These are phyloP conservation scores for Moesziomyces sp. DNA, from an alignment of 1,284 basidiomycete genomes.

Conservation along the genomic window DNA sequence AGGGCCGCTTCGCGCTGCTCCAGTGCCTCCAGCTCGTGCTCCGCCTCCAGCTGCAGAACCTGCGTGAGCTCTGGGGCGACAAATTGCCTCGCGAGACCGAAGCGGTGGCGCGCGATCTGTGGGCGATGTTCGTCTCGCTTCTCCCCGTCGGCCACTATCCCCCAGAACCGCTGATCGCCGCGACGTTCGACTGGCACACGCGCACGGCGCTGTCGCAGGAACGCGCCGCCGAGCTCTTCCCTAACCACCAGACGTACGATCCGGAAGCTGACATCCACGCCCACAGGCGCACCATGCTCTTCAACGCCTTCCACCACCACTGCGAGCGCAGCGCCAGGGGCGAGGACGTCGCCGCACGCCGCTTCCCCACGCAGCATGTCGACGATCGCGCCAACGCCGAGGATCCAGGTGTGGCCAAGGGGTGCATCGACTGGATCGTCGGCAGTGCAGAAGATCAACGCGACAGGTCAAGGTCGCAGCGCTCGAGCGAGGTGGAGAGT, in stretches of 20 bases:
- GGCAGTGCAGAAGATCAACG: slow-evolving; percentile 22
- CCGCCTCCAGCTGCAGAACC: slow-evolving; percentile 50
- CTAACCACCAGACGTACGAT: slow-evolving; percentile 27
- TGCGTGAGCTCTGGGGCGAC: slow-evolving; percentile 35
- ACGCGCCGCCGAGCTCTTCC: slow-evolving; percentile 33
- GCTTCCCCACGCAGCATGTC: slow-evolving; percentile 1
- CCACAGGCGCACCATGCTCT: slow-evolving; percentile 34
- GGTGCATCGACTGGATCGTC: slow-evolving; percentile 39
- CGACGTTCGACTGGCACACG: slow-evolving; percentile 48
- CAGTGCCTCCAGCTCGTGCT: slow-evolving; percentile 58
- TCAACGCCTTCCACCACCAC: slow-evolving; percentile 27
- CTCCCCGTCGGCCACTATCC: slow-evolving; percentile 38
- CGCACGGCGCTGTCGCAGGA: slow-evolving; percentile 36
- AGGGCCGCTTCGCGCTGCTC: slow-evolving; percentile 42
- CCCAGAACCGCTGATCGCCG: slow-evolving; percentile 46
- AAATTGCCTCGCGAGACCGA: slow-evolving; percentile 50
- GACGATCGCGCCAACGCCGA: slow-evolving; percentile 19
- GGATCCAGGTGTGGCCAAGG: slow-evolving; percentile 27
- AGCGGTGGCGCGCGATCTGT: slow-evolving; percentile 56
- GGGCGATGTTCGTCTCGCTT: slow-evolving; percentile 54
- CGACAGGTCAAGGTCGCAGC: slow-evolving; percentile 9
- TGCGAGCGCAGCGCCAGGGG: slow-evolving; percentile 12
- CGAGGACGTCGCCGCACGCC: not conserved
- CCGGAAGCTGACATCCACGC: slow-evolving; percentile 37
- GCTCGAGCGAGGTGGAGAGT: slow-evolving; percentile 29